Evolutionary conservation across 2,329 filamentous ascomycete genomes (phyloP), one percentile per base, ranked within the genome.

Genomic region (Scortechinia acanthostroma): DNA sequence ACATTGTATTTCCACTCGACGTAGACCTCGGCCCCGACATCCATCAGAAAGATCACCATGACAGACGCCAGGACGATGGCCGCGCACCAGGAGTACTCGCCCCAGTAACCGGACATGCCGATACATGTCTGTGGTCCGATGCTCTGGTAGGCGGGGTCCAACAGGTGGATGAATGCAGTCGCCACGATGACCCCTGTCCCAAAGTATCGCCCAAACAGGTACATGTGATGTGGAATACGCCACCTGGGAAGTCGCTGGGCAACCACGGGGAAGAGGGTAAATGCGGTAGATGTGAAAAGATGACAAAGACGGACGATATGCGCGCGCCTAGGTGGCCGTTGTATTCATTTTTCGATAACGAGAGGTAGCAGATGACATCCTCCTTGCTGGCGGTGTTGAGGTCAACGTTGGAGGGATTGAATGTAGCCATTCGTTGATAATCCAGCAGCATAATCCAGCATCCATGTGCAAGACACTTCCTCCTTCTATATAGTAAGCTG

Each of bases 141-240:
- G 49, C 46, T 48, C 2, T 44, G 47, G 47, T 53, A 53, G 2
- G 46, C 40, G 3, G 49, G 55, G 2, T 60, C 17, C 53, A 51
- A 53, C 52, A 54, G 42, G 67, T 90, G 86, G 49, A 89, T 86
- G 58, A 89, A 89, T 1, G 86, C 83, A 1, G 86, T 90, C 1
- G 85, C 83, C 47, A 89, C 72, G 53, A 90, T 89, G 46, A 90
- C 84, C 21, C 86, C 86, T 2, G 83, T 84, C 43, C 86, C 86
- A 52, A 89, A 88, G 62, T 85, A 88, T 52, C 85, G 85, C 28
- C 77, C 77, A 37, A 84, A 69, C 55, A 88, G 82, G 61, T 88
- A 89, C 1, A 77, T 71, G 66, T 79, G 85, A 45, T 74, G 70
- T 0, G 82, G 81, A 2, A 88, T 65, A 2, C 71, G 70, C 2